phyloP scores from a whole-genome alignment of 2,329 filamentous ascomycete species.

The Tolypocladium inflatum region DNA sequence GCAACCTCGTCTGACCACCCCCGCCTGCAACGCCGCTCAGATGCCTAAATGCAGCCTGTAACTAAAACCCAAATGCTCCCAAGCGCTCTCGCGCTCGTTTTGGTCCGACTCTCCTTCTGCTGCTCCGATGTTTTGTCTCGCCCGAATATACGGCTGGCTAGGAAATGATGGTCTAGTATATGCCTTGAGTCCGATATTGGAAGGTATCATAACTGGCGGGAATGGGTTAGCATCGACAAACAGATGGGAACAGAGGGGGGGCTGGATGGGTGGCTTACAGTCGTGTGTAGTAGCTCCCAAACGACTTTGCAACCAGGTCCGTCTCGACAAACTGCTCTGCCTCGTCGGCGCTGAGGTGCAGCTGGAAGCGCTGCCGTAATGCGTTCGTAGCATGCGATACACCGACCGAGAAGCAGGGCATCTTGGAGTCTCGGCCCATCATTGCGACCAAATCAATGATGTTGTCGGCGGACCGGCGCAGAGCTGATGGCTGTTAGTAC shows the following conservation, averaged over 20 bases:
- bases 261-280: constrained; percentile 43
- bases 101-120: not conserved
- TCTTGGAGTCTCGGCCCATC: constrained; percentile 75
- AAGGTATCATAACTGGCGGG: constrained; percentile 67
- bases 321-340: constrained; percentile 73
- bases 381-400: constrained; percentile 60
- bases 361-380: constrained; percentile 66
- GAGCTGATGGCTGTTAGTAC: constrained; percentile 34
- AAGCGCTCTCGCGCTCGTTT: not conserved
- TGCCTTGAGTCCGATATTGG: constrained; percentile 80
- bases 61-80: not conserved
- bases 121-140: not conserved
- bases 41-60: not conserved
- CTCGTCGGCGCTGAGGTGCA: constrained; percentile 74
- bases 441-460: constrained; percentile 75
- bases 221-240: constrained; percentile 1
- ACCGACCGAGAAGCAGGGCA: constrained; percentile 74
- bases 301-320: constrained; percentile 69
- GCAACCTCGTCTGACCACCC: not conserved
- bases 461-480: constrained; percentile 69
- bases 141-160: not conserved
- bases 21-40: not conserved
- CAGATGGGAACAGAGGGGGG: not conserved
- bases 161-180: constrained; percentile 48
- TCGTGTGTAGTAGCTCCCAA: constrained; percentile 80